Evolutionary conservation across 495 filamentous ascomycete species (phyloP).

Genomic region (Aspergillus diversus): DNA sequence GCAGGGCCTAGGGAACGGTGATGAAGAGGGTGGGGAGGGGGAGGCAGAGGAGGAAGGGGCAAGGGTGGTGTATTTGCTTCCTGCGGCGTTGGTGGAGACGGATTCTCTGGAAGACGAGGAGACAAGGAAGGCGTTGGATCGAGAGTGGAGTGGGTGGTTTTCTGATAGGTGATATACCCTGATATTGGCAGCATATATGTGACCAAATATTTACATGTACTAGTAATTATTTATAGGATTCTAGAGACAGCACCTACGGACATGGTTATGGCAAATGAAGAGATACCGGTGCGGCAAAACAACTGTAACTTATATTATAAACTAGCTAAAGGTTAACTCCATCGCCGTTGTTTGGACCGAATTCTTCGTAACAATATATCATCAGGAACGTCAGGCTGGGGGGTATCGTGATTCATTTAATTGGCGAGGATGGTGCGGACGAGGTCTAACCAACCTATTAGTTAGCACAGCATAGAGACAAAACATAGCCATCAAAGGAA

Average conservation of each 20-base stretch:
- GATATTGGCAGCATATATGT: background rate
- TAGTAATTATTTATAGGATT: no score
- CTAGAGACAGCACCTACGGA: no score
- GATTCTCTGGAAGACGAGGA: slow-evolving; percentile 40
- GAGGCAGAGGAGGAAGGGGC: slow-evolving; percentile 27
- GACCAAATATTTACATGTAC: no score
- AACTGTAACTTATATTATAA: slow-evolving; percentile 11
- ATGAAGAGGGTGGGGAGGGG: slow-evolving; percentile 48
- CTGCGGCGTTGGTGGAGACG: slow-evolving; percentile 57
- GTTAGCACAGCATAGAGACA: slow-evolving; percentile 5
- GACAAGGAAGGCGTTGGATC: slow-evolving; percentile 27
- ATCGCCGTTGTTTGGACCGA: slow-evolving; percentile 5
- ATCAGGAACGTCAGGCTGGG: slow-evolving; percentile 22
- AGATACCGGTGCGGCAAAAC: slow-evolving; percentile 17
- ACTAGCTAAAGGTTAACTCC: slow-evolving; percentile 20
- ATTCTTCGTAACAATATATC: slow-evolving; percentile 21
- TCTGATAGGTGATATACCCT: background rate
- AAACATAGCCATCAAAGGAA: background rate
- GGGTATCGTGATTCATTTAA: slow-evolving; percentile 52
- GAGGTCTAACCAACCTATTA: slow-evolving; percentile 59
- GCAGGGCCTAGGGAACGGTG: slow-evolving; percentile 40
- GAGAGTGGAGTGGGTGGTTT: slow-evolving; percentile 40
- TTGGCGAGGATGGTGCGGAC: slow-evolving; percentile 95
- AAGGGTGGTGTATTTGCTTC: slow-evolving; percentile 64
- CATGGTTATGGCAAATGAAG: no score